Evolutionary conservation across 2,329 filamentous ascomycete genomes (phyloP), one percentile per base, ranked within the genome.

Genomic region (Colletotrichum liaoningense): DNA sequence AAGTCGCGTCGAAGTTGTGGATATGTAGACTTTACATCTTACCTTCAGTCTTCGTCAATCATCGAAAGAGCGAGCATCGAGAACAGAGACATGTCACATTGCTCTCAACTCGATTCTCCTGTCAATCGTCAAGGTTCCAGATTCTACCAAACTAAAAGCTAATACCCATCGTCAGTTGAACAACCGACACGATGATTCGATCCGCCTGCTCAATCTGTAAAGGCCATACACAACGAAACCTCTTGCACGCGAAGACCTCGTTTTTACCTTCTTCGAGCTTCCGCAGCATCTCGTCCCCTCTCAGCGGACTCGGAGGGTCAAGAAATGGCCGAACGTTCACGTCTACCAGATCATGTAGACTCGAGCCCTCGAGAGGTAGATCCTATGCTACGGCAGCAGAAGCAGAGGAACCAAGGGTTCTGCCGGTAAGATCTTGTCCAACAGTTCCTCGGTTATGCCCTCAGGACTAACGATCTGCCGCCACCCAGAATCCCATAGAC

Each of bases 401-500:
- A 11, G 49, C 33, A 0, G 57, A 30, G 1, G 42, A 68, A 1
- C 66, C 54, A 1, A 16, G 28, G 6, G 28, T 57, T 3, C 56
- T 46, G 2, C 66, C 66, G 16, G 57, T 63, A 56, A 54, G n/a
- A 22, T 19, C 16, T 19, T 4, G 2, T 0, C 4, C 12, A 3
- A 2, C 0, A 28, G 1, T 16, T 22, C 2, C 14, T 22, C 3
- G 2, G 1, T 57, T 4, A 8, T 22, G 6, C 1, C 54, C 1
- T 16, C 8, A 2, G 16, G 3, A 8, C 14, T 4, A 14, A 22
- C 1, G 0, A 24, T 5, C 16, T 42, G 0, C 38, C 1, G 4
- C 38, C 38, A 42, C 6, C 0, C 16, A 69, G 60, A 65, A 28
- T 8, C 52, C 67, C 0, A 49, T 65, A n/a, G 97, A 99, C 85